Conservation (phyloP, 1,284 basidiomycete genomes). For the Microbotryomycetes sp. region DNA sequence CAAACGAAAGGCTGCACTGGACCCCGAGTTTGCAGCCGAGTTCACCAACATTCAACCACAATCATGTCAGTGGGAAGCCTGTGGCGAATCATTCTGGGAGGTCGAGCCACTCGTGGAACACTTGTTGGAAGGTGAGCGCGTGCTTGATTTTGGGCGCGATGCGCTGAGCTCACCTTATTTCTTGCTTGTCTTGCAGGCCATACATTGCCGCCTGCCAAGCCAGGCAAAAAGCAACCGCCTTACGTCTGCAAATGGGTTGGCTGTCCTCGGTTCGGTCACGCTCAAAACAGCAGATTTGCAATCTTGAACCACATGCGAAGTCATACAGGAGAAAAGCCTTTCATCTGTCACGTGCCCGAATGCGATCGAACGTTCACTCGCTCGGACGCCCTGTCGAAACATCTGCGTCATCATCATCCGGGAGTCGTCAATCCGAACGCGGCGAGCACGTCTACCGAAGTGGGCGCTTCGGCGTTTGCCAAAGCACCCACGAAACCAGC, state of each 20-base stretch:
- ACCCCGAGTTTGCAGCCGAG: neutral
- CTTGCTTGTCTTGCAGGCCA: neutral
- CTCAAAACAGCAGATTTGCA: constrained; percentile 78
- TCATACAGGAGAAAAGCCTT: constrained; percentile 90
- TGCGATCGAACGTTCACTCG: constrained; percentile 90
- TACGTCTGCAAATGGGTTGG: constrained; percentile 84
- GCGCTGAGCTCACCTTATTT: neutral
- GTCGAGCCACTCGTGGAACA: constrained; percentile 31
- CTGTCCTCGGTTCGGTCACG: constrained; percentile 66
- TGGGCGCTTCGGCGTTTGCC: neutral
- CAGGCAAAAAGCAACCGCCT: constrained; percentile 38
- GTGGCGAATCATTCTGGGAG: constrained; percentile 26
- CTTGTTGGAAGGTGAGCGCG: constrained; percentile 21
- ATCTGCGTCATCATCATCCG: constrained; percentile 79
- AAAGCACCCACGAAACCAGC: constrained; percentile 6
- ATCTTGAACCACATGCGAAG: constrained; percentile 76
- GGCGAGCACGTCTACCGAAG: constrained; percentile 18
- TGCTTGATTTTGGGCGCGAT: no score
- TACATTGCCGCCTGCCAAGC: neutral
- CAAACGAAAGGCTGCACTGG: neutral
- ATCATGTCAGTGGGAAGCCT: constrained; percentile 28
- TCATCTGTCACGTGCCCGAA: constrained; percentile 63
- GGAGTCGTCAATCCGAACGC: constrained; percentile 7
- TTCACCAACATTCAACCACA: neutral
- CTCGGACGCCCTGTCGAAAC: constrained; percentile 81